Evolutionary conservation across 2,329 filamentous ascomycete genomes (phyloP).

Genomic region (Xylaria sp.): DNA sequence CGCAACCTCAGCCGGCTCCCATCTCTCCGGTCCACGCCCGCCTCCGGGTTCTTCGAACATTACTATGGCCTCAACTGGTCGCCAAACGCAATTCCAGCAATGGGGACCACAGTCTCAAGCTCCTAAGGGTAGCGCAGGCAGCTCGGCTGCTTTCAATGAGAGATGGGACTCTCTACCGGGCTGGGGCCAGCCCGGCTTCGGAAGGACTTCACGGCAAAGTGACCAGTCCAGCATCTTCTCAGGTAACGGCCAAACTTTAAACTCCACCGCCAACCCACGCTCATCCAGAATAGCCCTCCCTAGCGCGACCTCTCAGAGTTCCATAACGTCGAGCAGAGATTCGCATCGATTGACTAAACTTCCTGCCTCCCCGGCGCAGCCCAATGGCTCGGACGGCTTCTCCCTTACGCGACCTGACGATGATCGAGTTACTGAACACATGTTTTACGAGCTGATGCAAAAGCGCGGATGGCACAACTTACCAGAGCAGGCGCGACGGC

Average conservation of each 20-base stretch:
- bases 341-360: conserved; percentile 69
- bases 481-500: conserved; percentile 90
- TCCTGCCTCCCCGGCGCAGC: conserved; percentile 52
- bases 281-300: conserved; percentile 64
- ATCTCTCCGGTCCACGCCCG: conserved; percentile 70
- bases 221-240: conserved; percentile 68
- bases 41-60: conserved; percentile 69
- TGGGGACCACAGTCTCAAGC: conserved; percentile 66
- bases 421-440: conserved; percentile 85
- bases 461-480: conserved; percentile 98
- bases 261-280: conserved; percentile 55
- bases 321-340: conserved; percentile 64
- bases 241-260: conserved; percentile 62
- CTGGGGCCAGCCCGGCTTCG: conserved; percentile 43
- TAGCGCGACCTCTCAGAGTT: conserved; percentile 67
- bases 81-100: conserved; percentile 80
- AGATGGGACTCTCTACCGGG: conserved; percentile 68
- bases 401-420: conserved; percentile 79
- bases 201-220: conserved; percentile 49
- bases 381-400: conserved; percentile 61
- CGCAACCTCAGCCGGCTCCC: conserved; percentile 62
- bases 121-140: conserved; percentile 64
- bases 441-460: conserved; percentile 94
- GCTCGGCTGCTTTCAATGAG: conserved; percentile 62
- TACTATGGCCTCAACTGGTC: conserved; percentile 77